phyloP scores from a whole-genome alignment of 495 filamentous ascomycete species.

The Aspergillus olivimuriae region DNA sequence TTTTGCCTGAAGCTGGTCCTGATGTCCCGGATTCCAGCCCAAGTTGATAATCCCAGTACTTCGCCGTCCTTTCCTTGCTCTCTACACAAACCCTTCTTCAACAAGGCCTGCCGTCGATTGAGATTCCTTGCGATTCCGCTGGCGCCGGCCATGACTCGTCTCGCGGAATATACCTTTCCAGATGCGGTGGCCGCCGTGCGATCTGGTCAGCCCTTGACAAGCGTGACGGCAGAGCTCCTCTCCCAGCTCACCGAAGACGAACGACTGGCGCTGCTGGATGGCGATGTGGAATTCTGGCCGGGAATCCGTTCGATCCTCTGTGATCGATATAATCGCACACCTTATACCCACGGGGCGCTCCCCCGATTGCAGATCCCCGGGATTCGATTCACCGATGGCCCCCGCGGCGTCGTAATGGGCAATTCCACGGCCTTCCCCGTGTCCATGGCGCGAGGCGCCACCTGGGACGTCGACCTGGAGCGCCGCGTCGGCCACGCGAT shows the following conservation, averaged over 20 bases:
- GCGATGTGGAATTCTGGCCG: slow-evolving; percentile 13
- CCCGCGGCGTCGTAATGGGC: slow-evolving; percentile 9
- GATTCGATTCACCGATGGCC: slow-evolving; percentile 10
- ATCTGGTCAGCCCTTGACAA: neutral
- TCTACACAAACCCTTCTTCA: too few species aligned
- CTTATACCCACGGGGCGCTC: slow-evolving; percentile 12
- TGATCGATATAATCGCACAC: slow-evolving; percentile 8
- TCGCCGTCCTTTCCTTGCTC: too few species aligned
- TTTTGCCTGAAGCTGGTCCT: too few species aligned
- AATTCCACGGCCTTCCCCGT: slow-evolving; percentile 11
- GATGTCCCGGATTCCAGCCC: too few species aligned
- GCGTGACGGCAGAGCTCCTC: neutral
- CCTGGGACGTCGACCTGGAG: slow-evolving; percentile 11
- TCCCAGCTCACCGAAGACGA: slow-evolving; percentile 1
- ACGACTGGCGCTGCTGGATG: slow-evolving; percentile 13
- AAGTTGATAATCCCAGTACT: too few species aligned
- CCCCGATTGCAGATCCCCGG: slow-evolving; percentile 7
- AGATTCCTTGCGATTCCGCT: too few species aligned
- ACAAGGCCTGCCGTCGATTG: too few species aligned
- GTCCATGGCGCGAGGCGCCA: slow-evolving; percentile 14
- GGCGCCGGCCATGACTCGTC: too few species aligned
- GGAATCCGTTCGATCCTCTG: slow-evolving; percentile 8
- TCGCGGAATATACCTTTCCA: neutral
- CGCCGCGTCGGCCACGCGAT: slow-evolving; percentile 10
- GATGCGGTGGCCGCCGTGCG: neutral